Percentiles rank a stretch among this genome's conserved stretches.
Evolutionary conservation across 140 eudicot species (phyloP).

Genomic region (Flaveria floridana): DNA sequence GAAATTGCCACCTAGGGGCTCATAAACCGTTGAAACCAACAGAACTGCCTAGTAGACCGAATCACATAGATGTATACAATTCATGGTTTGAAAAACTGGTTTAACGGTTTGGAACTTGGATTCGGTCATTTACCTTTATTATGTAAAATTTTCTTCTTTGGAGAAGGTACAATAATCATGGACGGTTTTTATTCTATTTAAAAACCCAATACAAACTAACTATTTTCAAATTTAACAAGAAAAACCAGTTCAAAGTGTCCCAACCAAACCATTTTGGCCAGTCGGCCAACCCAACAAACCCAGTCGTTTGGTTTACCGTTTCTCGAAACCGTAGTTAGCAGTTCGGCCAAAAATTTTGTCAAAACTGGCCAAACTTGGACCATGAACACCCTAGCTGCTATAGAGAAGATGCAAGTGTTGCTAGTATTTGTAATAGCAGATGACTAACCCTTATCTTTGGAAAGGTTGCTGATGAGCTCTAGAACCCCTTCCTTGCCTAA

Average conservation of each 20-base stretch:
- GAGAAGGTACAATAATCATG: background rate
- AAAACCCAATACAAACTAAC: background rate
- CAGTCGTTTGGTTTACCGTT: too few relatives aligned
- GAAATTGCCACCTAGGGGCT: background rate
- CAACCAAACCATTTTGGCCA: background rate
- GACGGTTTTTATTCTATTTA: background rate
- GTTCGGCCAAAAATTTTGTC: background rate
- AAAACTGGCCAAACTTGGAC: background rate
- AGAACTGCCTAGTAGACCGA: background rate
- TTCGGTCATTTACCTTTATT: background rate
- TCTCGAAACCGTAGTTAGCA: background rate
- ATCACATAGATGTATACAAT: too few relatives aligned
- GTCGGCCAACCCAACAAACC: background rate
- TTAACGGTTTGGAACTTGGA: background rate
- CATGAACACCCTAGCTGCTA: background rate
- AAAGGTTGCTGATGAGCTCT: constrained; percentile 68
- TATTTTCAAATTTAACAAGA: background rate
- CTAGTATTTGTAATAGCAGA: constrained; percentile 9
- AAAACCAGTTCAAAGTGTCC: background rate
- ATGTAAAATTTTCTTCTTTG: background rate
- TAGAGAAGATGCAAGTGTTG: background rate
- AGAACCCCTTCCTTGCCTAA: constrained; percentile 81
- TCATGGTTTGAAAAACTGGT: too few relatives aligned
- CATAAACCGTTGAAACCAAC: background rate
- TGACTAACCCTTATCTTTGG: constrained; percentile 68